Percentiles rank a stretch among this genome's conserved stretches.
These are phyloP conservation scores for Pittosporum tobira DNA, from an alignment of 129 eudicot genomes.

Conservation along the genomic window DNA sequence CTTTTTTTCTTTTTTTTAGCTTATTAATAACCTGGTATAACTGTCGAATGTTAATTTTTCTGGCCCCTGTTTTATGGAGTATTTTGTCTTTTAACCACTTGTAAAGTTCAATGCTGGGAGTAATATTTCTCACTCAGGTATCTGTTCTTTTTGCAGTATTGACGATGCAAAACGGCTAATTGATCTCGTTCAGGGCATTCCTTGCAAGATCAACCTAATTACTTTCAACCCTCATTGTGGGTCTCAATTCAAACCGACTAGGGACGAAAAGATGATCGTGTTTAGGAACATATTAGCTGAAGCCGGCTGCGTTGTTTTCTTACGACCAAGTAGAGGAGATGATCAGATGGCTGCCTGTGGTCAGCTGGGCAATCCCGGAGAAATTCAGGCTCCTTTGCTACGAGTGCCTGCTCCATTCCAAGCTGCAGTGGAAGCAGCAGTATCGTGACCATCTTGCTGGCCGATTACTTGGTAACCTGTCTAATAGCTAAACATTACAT, in stretches of 20 bases:
- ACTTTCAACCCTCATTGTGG: constrained; percentile 87
- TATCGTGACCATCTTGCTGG: not conserved
- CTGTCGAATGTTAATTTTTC: not conserved
- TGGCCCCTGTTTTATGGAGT: not conserved
- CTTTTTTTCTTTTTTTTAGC: too few relatives aligned
- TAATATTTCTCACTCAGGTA: not conserved
- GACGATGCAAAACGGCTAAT: constrained; percentile 83
- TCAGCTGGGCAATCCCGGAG: constrained; percentile 83
- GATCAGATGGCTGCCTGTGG: constrained; percentile 98
- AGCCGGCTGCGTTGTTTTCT: constrained; percentile 59
- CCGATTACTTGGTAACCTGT: not conserved
- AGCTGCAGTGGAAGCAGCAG: constrained; percentile 32
- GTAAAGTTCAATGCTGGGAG: not conserved
- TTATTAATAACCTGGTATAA: too few relatives aligned
- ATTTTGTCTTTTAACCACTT: not conserved
- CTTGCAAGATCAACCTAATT: constrained; percentile 87
- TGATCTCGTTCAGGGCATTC: constrained; percentile 78
- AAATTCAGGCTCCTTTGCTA: constrained; percentile 72
- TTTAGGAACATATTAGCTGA: constrained; percentile 62
- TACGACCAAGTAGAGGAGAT: constrained; percentile 80
- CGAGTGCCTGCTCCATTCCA: constrained; percentile 73
- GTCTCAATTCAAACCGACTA: constrained; percentile 63
- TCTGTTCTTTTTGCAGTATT: constrained; percentile 29
- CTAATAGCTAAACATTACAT: too few relatives aligned
- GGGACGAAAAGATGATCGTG: constrained; percentile 62